Base-by-base conservation (phyloP, 345 rosid genomes). In the Lepidium aucheri region DNA sequence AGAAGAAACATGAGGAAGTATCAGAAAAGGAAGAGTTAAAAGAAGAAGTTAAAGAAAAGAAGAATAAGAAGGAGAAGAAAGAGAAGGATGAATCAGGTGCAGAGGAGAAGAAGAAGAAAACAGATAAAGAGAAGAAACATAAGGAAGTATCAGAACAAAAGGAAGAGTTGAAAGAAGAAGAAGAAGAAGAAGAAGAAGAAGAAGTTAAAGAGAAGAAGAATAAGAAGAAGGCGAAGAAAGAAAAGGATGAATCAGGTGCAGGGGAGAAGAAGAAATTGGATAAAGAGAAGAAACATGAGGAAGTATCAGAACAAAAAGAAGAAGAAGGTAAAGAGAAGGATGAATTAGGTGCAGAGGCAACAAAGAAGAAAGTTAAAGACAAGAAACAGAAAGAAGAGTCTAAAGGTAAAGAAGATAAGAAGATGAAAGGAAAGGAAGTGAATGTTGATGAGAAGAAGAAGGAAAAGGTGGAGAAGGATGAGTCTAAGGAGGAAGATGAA, bases 251-350 rank as follows among this genome's bases (percentile, higher is more conserved):
- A 38, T 20, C 47, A 35, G 46, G 32, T 18, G 15, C 1, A 36
- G 57, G 51, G 35, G 24, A 10, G 1, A 63, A 47, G 3, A 33
- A 57, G 47, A 10, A 64, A 53, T 3, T 7, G 11, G 43, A 64
- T 8, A 22, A 76, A 43, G 60, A 69, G 42, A 57, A 65, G 66
- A 57, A 67, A 20, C 18, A 66, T 0, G 56, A 72, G 33, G 74
- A 46, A 43, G 59, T 35, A 14, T 46, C 52, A 0, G 53, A 63
- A 30, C 18, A 2, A 8, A 36, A 60, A 1, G 57, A 65, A 30
- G n/a, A 42, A 20, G 64, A 44, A 51, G 32, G 24, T 47, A 41
- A 57, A 38, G 65, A 47, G n/a, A 46, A 45, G n/a, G 58, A 46
- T 47, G 54, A 18, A 55, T 3, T 35, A 42, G 44, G 50, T 30